Conservation (phyloP, 768 basidiomycete species). For the Polyporus arcularius region DNA sequence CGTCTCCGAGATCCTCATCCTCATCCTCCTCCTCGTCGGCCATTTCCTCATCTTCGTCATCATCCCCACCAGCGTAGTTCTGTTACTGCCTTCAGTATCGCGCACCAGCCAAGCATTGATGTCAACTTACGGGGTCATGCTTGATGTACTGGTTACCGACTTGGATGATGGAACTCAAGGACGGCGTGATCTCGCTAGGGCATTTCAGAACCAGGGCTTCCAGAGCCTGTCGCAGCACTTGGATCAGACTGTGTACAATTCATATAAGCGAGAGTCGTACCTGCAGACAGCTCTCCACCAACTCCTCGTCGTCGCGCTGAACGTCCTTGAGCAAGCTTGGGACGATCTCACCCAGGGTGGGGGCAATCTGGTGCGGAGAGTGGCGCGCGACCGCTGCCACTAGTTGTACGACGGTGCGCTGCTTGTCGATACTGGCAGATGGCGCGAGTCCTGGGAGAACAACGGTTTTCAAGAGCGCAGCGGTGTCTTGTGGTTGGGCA, state of each 20-base stretch:
- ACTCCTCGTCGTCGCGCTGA: conserved; percentile 78
- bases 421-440: conserved; percentile 60
- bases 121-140: conserved; percentile 83
- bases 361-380: conserved; percentile 66
- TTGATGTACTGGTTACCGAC: conserved; percentile 80
- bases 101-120: not conserved
- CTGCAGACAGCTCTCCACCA: conserved; percentile 80
- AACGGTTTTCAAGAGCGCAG: conserved; percentile 55
- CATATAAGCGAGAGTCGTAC: conserved; percentile 33
- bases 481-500: conserved; percentile 63
- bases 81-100: conserved; percentile 26
- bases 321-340: conserved; percentile 71
- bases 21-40: conserved; percentile 74
- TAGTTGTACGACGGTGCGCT: conserved; percentile 77
- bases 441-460: conserved; percentile 61
- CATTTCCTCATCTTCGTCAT: conserved; percentile 65
- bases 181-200: conserved; percentile 78
- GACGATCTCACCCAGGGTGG: conserved; percentile 61
- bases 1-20: conserved; percentile 67
- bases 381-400: conserved; percentile 79
- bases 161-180: conserved; percentile 66
- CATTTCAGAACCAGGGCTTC: conserved; percentile 85
- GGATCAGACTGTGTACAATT: not conserved
- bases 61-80: conserved; percentile 77
- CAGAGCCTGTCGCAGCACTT: conserved; percentile 55